These are phyloP conservation scores for Leccinum subgranulosum DNA, from an alignment of 768 basidiomycete species.

Conservation along the genomic window DNA sequence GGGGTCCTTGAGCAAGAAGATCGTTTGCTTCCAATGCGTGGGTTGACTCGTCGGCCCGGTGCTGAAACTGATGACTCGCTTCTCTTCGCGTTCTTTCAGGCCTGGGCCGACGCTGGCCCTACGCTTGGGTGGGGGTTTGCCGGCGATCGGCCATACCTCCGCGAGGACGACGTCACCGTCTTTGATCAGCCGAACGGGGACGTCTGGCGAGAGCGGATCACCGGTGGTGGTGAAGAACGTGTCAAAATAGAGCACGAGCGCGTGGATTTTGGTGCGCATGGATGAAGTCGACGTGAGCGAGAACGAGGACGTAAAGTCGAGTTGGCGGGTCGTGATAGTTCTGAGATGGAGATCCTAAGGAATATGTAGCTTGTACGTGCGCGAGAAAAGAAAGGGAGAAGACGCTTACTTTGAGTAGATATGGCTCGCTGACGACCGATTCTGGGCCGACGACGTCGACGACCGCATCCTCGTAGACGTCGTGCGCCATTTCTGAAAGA, in stretches of 20 bases:
- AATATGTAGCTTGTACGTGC: neutral
- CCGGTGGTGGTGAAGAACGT: slow-evolving; percentile 76
- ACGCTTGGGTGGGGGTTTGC: slow-evolving; percentile 57
- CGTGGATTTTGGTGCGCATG: slow-evolving; percentile 62
- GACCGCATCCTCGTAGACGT: slow-evolving; percentile 77
- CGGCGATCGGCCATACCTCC: slow-evolving; percentile 77
- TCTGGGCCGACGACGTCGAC: slow-evolving; percentile 74
- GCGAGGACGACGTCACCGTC: slow-evolving; percentile 63
- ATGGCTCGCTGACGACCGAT: slow-evolving; percentile 61
- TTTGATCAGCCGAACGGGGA: slow-evolving; percentile 52
- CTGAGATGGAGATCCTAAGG: slow-evolving; percentile 72
- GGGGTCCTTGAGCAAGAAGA: slow-evolving; percentile 82
- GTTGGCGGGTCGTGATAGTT: slow-evolving; percentile 60
- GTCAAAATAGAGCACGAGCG: slow-evolving; percentile 92
- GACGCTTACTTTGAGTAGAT: slow-evolving; percentile 58
- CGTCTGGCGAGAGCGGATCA: slow-evolving; percentile 50
- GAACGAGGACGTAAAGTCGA: slow-evolving; percentile 81
- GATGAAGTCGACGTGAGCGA: slow-evolving; percentile 59
- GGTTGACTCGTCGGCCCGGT: slow-evolving; percentile 82
- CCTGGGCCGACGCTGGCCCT: slow-evolving; percentile 52
- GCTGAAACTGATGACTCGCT: slow-evolving; percentile 68
- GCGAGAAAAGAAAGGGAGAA: neutral
- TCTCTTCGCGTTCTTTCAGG: slow-evolving; percentile 39
- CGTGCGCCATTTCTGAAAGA: slow-evolving; percentile 74
- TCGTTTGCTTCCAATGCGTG: slow-evolving; percentile 97